Base-by-base conservation (phyloP, 106 monocot species). In the Vanilla planifolia region DNA sequence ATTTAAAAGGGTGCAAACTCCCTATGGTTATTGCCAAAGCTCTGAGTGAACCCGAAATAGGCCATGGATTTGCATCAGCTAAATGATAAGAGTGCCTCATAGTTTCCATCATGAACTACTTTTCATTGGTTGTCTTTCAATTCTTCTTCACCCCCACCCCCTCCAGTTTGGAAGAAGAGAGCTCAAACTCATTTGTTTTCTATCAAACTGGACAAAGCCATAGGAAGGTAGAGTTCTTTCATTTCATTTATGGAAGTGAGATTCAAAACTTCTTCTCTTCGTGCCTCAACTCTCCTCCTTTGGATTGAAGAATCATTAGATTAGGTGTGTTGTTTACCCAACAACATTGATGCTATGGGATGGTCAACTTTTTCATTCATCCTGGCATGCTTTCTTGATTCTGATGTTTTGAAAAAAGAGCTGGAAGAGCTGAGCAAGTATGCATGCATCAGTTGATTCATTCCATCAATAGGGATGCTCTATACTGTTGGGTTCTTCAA, bases 21-120 rank as follows among this genome's bases (percentile, higher is more conserved):
- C 33, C 22, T 41, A 55, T 20, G 17, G 48, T 65, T 64, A 58
- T 72, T 72, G 64, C 57, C 64, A 59, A 72, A 58, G 65, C 64
- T 72, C 57, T 36, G 28, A 72, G 59, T 64, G 57, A 65, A 65
- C 62, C 68, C 56, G 47, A 68, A 63, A 65, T 57, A 63, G 72
- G 64, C 64, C 45, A 72, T 64, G 64, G 72, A 72, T 55, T 55
- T 55, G 57, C n/a, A 56, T 55, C 36, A 35, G 25, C 65, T 27
- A 67, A 55, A 55, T 64, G 71, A 65, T 72, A 64, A 72, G 64
- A 72, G 64, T 72, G 64, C 63, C 56, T 64, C 35, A 39, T 48
- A 48, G 1, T 22, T 48, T 48, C 48, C 48, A 48, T 48, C 1
- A 48, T 52, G 2, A 52, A 28, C 52, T 52, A 29, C 1, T 55